A percentile compares a stretch with the other conserved stretches of the same genome.
Conservation (phyloP, 2,329 filamentous ascomycete species). For the Diplodia scrobiculata region DNA sequence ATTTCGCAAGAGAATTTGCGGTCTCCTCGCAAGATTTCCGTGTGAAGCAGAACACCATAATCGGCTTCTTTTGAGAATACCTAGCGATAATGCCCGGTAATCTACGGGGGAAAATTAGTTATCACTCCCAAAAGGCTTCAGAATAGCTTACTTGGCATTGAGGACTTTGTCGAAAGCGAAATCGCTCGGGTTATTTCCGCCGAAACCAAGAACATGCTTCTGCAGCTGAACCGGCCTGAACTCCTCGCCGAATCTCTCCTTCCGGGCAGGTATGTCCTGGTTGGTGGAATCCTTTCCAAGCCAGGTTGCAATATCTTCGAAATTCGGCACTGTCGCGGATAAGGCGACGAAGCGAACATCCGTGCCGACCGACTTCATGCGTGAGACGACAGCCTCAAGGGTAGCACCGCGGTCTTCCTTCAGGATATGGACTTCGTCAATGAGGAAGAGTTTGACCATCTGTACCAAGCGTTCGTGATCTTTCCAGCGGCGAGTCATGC, state of each 20-base stretch:
- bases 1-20: conserved; percentile 66
- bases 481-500: conserved; percentile 82
- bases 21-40: conserved; percentile 69
- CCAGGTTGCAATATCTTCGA: conserved; percentile 77
- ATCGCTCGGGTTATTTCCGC: conserved; percentile 62
- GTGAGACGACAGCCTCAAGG: conserved; percentile 78
- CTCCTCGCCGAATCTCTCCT: conserved; percentile 74
- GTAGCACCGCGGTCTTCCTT: conserved; percentile 78
- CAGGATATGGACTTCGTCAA: conserved; percentile 85
- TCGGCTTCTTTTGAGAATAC: conserved; percentile 70
- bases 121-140: conserved; percentile 2
- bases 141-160: conserved; percentile 57
- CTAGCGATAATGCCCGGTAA: conserved; percentile 67
- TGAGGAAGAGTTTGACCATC: conserved; percentile 76
- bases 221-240: conserved; percentile 76
- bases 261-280: conserved; percentile 63
- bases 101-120: conserved; percentile 45
- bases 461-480: conserved; percentile 75
- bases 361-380: conserved; percentile 79
- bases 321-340: conserved; percentile 82
- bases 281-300: conserved; percentile 66
- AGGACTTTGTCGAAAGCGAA: conserved; percentile 75
- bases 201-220: conserved; percentile 75
- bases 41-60: conserved; percentile 82
- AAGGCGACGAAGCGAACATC: conserved; percentile 78